Percentiles rank a stretch among this genome's conserved stretches.
Evolutionary conservation across 2,329 filamentous ascomycete species (phyloP).

Genomic region (Microsporum canis): DNA sequence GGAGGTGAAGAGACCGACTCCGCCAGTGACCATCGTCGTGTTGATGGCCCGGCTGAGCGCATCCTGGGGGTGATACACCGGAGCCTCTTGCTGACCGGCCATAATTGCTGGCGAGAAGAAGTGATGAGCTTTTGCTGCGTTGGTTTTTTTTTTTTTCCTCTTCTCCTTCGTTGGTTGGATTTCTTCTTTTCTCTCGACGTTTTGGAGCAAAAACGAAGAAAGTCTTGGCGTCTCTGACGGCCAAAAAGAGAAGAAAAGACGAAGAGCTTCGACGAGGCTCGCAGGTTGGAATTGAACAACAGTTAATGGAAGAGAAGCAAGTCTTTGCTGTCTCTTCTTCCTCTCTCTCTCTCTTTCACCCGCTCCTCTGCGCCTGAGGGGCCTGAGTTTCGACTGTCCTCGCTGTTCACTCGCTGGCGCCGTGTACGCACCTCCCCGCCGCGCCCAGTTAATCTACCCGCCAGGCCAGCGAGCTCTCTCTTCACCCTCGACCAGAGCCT

Average conservation of each 20-base stretch:
- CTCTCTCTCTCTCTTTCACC: neutral
- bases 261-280: no score
- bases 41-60: slow-evolving; percentile 56
- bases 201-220: neutral
- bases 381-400: no score
- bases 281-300: no score
- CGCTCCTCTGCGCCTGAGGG: neutral
- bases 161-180: neutral
- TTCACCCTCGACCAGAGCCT: neutral
- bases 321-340: neutral
- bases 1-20: slow-evolving; percentile 59
- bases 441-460: neutral
- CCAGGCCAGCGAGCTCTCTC: neutral
- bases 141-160: neutral
- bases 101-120: slow-evolving; percentile 25
- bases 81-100: slow-evolving; percentile 37
- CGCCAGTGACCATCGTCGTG: slow-evolving; percentile 53
- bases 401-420: neutral
- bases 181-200: neutral
- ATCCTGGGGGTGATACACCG: slow-evolving; percentile 60
- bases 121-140: neutral
- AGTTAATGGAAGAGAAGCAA: neutral
- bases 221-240: neutral
- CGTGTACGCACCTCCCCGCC: neutral
- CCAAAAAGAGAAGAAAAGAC: neutral